These are phyloP conservation scores for Aegilops sharonensis DNA, from an alignment of 176 grass and related monocot genomes.

Conservation along the genomic window DNA sequence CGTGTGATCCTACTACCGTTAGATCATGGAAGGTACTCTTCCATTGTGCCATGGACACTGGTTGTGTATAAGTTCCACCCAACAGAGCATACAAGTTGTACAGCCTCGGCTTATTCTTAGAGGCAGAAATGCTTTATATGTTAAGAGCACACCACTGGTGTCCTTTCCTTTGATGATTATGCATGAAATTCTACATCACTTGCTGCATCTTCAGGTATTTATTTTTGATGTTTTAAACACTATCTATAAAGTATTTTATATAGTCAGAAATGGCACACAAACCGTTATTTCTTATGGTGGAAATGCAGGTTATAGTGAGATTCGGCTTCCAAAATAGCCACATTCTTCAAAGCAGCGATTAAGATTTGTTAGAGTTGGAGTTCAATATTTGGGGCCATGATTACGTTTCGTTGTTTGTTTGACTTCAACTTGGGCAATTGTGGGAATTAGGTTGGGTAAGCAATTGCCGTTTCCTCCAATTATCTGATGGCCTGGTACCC, in stretches of 20 bases:
- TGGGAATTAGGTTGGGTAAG: slow-evolving; percentile 50
- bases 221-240: slow-evolving; percentile 33
- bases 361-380: slow-evolving; percentile 49
- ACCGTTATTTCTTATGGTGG: slow-evolving; percentile 50
- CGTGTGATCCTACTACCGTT: slow-evolving; percentile 14
- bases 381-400: slow-evolving; percentile 35
- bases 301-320: slow-evolving; percentile 61
- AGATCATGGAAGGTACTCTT: slow-evolving; percentile 28
- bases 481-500: slow-evolving; percentile 36
- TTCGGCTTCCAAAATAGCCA: slow-evolving; percentile 30
- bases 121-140: slow-evolving; percentile 29
- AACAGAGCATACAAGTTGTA: slow-evolving; percentile 36
- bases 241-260: slow-evolving; percentile 33
- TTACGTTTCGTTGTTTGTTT: slow-evolving; percentile 41
- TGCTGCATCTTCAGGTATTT: slow-evolving; percentile 51
- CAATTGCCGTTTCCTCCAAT: slow-evolving; percentile 33
- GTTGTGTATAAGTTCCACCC: slow-evolving; percentile 22
- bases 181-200: slow-evolving; percentile 37
- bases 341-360: slow-evolving; percentile 36
- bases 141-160: slow-evolving; percentile 36
- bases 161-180: slow-evolving; percentile 34
- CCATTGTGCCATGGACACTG: slow-evolving; percentile 12
- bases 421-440: slow-evolving; percentile 36
- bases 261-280: slow-evolving; percentile 44
- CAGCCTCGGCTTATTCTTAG: slow-evolving; percentile 30